Percentiles rank a stretch among this genome's conserved stretches.
Evolutionary conservation across 345 rosid genomes (phyloP).

Genomic region (Salix arbutifolia): DNA sequence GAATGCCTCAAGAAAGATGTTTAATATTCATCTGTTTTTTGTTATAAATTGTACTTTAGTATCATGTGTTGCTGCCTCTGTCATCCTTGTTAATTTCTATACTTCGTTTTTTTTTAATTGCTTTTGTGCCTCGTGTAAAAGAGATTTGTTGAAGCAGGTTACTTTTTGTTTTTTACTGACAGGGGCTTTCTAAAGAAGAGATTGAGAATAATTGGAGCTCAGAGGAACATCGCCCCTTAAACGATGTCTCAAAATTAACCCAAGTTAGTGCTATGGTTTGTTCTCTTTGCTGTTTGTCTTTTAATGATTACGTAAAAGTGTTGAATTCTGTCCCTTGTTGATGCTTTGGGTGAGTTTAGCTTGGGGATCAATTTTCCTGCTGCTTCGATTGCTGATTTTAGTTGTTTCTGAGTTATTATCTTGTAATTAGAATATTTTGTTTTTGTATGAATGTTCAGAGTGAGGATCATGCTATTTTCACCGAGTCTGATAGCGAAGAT

Average conservation of each 20-base stretch:
- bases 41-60: neutral
- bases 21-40: no score
- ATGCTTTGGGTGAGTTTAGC: neutral
- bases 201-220: slow-evolving; percentile 28
- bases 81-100: neutral
- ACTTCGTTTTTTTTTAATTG: neutral
- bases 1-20: neutral
- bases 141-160: neutral
- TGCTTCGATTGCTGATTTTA: no score
- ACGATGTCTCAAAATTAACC: slow-evolving; percentile 28
- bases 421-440: slow-evolving; percentile 20
- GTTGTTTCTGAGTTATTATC: slow-evolving; percentile 1
- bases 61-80: neutral
- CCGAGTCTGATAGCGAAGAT: slow-evolving; percentile 24
- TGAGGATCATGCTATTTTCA: slow-evolving; percentile 38
- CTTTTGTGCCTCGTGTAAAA: no score
- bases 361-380: no score
- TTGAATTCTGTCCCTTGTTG: neutral
- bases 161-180: slow-evolving; percentile 10
- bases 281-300: neutral
- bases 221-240: slow-evolving; percentile 19
- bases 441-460: slow-evolving; percentile 36
- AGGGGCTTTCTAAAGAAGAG: slow-evolving; percentile 37
- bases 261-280: slow-evolving; percentile 27
- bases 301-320: neutral